Percentiles rank a stretch among this genome's conserved stretches.
phyloP scores from a whole-genome alignment of 2,329 filamentous ascomycete species.

The Penicillium sp. region DNA sequence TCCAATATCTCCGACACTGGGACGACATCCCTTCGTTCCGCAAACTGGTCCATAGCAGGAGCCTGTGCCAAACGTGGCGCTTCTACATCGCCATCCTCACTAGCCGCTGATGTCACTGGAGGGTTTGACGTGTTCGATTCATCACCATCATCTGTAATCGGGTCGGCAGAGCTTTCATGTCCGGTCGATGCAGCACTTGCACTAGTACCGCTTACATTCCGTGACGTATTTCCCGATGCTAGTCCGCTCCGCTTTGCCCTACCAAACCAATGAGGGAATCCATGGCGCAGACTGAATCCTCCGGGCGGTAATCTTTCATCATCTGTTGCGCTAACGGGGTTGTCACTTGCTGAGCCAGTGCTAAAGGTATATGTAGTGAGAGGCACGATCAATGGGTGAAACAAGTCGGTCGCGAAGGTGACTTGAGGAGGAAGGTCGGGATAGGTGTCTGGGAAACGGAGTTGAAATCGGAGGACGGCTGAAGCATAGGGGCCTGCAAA shows the following conservation, averaged over 20 bases:
- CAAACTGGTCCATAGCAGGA: constrained; percentile 18
- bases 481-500: constrained; percentile 77
- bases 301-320: constrained; percentile 81
- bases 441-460: constrained; percentile 80
- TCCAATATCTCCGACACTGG: constrained; percentile 68
- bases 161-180: background rate
- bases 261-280: constrained; percentile 88
- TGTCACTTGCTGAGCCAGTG: constrained; percentile 69
- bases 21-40: constrained; percentile 40
- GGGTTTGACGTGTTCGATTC: constrained; percentile 2
- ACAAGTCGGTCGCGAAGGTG: constrained; percentile 88
- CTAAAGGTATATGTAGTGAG: constrained; percentile 94
- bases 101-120: background rate
- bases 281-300: constrained; percentile 84
- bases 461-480: constrained; percentile 83
- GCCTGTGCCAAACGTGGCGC: constrained; percentile 8
- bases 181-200: constrained; percentile 1
- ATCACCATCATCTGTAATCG: background rate
- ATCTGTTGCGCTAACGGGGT: constrained; percentile 78
- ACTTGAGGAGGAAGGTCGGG: constrained; percentile 77
- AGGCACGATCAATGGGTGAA: constrained; percentile 89
- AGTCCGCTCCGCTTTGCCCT: constrained; percentile 49
- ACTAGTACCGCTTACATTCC: constrained; percentile 46
- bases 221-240: constrained; percentile 37
- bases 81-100: background rate